phyloP scores from a whole-genome alignment of 2,329 filamentous ascomycete species.

The Neopestalotiopsis rosae region DNA sequence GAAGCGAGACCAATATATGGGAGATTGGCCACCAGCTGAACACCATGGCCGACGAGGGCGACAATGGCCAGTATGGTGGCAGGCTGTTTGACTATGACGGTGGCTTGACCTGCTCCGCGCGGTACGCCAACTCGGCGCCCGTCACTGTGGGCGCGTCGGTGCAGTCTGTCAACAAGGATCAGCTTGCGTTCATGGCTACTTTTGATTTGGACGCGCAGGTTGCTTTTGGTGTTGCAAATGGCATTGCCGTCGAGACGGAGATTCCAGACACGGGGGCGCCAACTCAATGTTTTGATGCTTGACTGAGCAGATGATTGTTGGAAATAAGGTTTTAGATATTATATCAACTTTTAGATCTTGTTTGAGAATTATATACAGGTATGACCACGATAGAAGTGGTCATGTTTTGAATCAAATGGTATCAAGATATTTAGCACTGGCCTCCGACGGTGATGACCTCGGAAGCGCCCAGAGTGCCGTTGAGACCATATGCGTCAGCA shows the following conservation, averaged over 20 bases:
- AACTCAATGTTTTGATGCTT: not conserved
- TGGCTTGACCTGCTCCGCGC: not conserved
- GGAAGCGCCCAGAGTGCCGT: slow-evolving; percentile 72
- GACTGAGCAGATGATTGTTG: not conserved
- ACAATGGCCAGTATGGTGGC: not conserved
- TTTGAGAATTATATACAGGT: not conserved
- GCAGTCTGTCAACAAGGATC: not conserved
- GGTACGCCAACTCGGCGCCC: not conserved
- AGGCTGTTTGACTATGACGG: not conserved
- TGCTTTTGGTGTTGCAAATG: not conserved
- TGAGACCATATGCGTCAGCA: slow-evolving; percentile 21
- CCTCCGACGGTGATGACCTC: slow-evolving; percentile 82
- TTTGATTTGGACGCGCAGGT: not conserved
- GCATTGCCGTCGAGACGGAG: not conserved
- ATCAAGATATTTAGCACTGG: slow-evolving; percentile 35
- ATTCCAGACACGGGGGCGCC: not conserved
- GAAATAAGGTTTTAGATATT: not conserved
- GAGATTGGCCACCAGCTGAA: not conserved
- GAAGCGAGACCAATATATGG: not conserved
- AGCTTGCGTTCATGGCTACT: not conserved
- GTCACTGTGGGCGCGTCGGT: not conserved
- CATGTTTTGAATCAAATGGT: not conserved
- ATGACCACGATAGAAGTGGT: not conserved
- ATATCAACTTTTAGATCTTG: not conserved
- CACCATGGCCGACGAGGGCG: not conserved